These are phyloP conservation scores for Barnettozyma sucrosica DNA, from an alignment of 805 yeast species.

Conservation along the genomic window DNA sequence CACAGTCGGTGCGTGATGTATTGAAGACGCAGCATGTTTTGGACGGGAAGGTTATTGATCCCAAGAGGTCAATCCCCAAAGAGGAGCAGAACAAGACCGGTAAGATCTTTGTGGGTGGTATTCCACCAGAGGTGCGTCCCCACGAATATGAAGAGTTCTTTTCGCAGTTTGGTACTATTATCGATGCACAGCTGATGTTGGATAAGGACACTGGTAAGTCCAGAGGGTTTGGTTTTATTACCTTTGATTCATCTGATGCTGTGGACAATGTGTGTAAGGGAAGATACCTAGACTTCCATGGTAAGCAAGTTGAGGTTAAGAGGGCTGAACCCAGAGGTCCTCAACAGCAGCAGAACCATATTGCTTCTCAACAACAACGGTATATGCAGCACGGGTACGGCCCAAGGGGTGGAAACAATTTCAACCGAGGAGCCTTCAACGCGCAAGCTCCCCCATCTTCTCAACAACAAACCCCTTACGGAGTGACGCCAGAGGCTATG, in stretches of 20 bases:
- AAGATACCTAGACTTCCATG: conserved; percentile 78
- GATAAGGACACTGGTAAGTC: conserved; percentile 97
- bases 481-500: conserved; percentile 46
- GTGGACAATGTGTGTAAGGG: conserved; percentile 83
- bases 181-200: conserved; percentile 95
- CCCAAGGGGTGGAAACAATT: neutral
- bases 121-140: conserved; percentile 89
- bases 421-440: neutral
- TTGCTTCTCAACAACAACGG: conserved; percentile 27
- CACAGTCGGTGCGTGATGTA: conserved; percentile 82
- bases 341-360: conserved; percentile 40
- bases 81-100: conserved; percentile 97
- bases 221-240: conserved; percentile 94
- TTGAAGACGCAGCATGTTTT: conserved; percentile 79
- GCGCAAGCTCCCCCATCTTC: neutral
- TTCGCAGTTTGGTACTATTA: conserved; percentile 80
- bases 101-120: conserved; percentile 95
- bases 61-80: conserved; percentile 94
- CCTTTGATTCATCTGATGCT: conserved; percentile 91
- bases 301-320: conserved; percentile 78
- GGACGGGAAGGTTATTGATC: conserved; percentile 95
- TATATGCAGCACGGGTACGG: conserved; percentile 18
- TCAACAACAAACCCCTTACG: conserved; percentile 12
- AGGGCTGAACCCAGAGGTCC: conserved; percentile 79
- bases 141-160: conserved; percentile 83